Base-by-base conservation (phyloP, 2,329 filamentous ascomycete species). In the Calycina herbarum region DNA sequence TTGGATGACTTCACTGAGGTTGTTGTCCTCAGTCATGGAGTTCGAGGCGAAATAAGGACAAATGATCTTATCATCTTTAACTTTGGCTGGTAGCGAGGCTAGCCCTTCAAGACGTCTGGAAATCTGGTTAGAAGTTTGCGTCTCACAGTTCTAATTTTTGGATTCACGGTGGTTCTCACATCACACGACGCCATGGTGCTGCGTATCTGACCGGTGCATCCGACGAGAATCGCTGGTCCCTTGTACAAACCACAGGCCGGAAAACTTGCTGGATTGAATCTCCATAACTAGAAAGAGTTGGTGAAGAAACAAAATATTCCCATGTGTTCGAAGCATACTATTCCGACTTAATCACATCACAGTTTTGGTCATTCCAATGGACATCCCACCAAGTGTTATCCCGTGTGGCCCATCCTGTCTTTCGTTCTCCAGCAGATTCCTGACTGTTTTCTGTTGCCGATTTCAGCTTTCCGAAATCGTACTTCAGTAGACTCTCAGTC, bases 101-200 rank as follows among this genome's bases (percentile, higher is more conserved):
- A 56, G 29, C 10, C 15, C 29, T 56, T 56, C 51, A 56, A 56
- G 24, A 29, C 20, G n/a, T 56, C 27, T 24, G 3, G 3, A 11
- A 27, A 56, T 8, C 45, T 17, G 1, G 15, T 51, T n/a, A 51
- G 45, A 15, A n/a, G 6, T 51, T 13, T 51, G 7, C 45, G 15
- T 35, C 33, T 11, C 6, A 35, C 1, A 11, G 7, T 29, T 29
- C 4, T 29, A 29, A 35, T 35, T 35, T 35, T 11, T 35, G 1
- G 33, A 35, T 11, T 8, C 6, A 35, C 1, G 5, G 40, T 5
- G 5, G 6, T 20, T 15, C 51, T 56, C 24, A 56, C 24, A 56
- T 56, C 20, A 56, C 29, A 29, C 51, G 51, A 17, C 51, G 51
- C 51, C 51, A 56, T 13, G 24, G 51, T 56, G 51, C 51, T 31